phyloP scores from a whole-genome alignment of 805 yeast species.

The Ogataea parapolymorpha region DNA sequence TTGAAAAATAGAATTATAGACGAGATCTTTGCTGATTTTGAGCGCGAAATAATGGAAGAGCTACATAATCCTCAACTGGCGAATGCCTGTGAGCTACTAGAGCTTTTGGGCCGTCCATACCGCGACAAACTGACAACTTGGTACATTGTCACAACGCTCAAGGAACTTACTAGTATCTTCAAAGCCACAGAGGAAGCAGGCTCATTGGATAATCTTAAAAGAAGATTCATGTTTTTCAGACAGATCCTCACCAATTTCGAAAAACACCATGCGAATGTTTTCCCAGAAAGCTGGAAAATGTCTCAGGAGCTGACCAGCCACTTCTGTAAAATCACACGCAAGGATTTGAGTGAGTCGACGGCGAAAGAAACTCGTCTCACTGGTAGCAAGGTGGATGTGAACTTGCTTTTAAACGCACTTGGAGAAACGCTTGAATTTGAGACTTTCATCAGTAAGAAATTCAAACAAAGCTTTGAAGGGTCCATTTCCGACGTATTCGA shows the following conservation, averaged over 20 bases:
- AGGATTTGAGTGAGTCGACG: conserved; percentile 58
- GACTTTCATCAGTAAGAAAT: conserved; percentile 59
- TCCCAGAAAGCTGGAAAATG: conserved; percentile 74
- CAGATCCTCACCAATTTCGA: conserved; percentile 60
- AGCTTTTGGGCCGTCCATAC: conserved; percentile 54
- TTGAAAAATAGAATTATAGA: conserved; percentile 61
- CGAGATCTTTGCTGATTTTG: conserved; percentile 73
- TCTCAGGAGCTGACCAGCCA: conserved; percentile 53
- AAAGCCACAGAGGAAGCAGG: conserved; percentile 89
- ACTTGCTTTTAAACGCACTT: conserved; percentile 62
- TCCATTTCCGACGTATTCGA: conserved; percentile 69
- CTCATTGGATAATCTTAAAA: conserved; percentile 76
- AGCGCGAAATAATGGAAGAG: conserved; percentile 42
- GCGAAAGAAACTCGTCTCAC: conserved; percentile 35
- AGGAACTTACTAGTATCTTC: conserved; percentile 75
- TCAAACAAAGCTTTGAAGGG: conserved; percentile 43
- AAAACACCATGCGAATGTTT: conserved; percentile 46
- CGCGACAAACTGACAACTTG: conserved; percentile 62
- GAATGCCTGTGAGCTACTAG: conserved; percentile 73
- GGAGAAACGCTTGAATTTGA: conserved; percentile 85
- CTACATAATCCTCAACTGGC: conserved; percentile 35
- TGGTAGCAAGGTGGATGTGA: conserved; percentile 47
- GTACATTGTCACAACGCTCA: conserved; percentile 67
- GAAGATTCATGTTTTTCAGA: conserved; percentile 80
- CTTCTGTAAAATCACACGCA: conserved; percentile 67